Base-by-base conservation (phyloP, 495 filamentous ascomycete genomes). In the Chaetomium cochliodes region DNA sequence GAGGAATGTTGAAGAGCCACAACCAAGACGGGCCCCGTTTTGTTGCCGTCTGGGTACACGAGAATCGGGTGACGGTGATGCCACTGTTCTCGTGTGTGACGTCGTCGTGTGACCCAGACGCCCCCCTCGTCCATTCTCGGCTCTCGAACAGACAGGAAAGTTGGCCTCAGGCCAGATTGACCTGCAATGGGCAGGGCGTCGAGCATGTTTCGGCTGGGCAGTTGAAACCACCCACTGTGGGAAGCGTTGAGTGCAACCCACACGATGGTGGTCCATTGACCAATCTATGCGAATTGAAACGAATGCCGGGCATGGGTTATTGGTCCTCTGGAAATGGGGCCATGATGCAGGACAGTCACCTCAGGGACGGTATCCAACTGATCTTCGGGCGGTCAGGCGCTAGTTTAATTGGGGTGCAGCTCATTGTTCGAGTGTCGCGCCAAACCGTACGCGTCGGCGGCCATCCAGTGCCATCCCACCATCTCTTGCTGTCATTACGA, bases 81-180 rank as follows among this genome's bases (percentile, higher is more conserved):
- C 53, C 55, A 60, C 56, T 62, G 49, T 11, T 11, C 56, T 57
- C 39, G 42, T 30, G 56, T 61, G 51, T 58, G 62, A 62, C 58
- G 62, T 61, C 66, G 66, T 68, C 62, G 62, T 68, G 66, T 62
- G 62, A 65, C 66, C 56, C 57, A 11, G 39, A 3, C 28, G 30
- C 41, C 23, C 25, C 25, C 53, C n/a, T n/a, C 18, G 11, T 56
- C 33, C 18, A 23, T 39, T 33, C 0, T 54, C 52, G 52, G 52
- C 28, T 54, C 15, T 54, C 52, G 28, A 47, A 47, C 39, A 42
- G 30, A 22, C 39, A 42, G 30, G 42, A 47, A 9, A 26, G 37
- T 25, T 54, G 30, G 42, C 46, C 63, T 58, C 63, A 58, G 55
- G 55, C 63, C 55, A 54, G 26, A 26, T 13, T 20, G 42, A 20